Evolutionary conservation across 2,329 filamentous ascomycete species (phyloP), one percentile per base, ranked within the genome.

Genomic region (Aspergillus proliferans): DNA sequence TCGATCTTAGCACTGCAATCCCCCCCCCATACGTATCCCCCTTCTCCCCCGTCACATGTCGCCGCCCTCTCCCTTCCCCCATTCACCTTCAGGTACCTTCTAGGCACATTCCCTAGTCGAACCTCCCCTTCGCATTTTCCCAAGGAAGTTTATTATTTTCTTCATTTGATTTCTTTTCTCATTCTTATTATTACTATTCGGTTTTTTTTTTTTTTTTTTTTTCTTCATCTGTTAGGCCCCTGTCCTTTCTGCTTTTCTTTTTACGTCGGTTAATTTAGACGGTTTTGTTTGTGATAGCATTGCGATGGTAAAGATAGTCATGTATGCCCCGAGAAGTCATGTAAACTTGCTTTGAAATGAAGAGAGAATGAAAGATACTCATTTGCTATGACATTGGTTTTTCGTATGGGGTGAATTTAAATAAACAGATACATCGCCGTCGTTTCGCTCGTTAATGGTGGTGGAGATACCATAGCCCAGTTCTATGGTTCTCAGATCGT

Each of bases 301-400:
- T 50, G 41, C 41, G 47, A 38, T 36, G 46, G 30, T 45, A 22
- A 58, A 57, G 34, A 38, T 38, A 52, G 54, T 67, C 65, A 66
- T 67, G 65, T 67, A 67, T 67, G 63, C 65, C 61, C 26, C 64
- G 56, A 63, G 60, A 67, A 69, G 58, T 71, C 67, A 71, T 72
- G 69, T 72, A 72, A 60, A 36, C 34, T 28, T 28, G 26, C 26
- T 30, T 30, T 30, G 26, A 30, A 30, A 12, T 12, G 26, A 30
- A 30, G 26, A 30, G 26, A 30, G 26, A 30, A 30, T 30, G 26
- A 30, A 28, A 12, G 26, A 30, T 30, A 30, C 26, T 30, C 10
- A 30, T 30, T 30, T 30, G 4, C 10, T 30, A 30, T 30, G 26
- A 12, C 26, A 30, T 30, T 30, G 26, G 10, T 30, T 5, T 30